These are phyloP conservation scores for Mortierella hygrophila DNA, from an alignment of 192 early-diverging fungal genomes.

Conservation along the genomic window DNA sequence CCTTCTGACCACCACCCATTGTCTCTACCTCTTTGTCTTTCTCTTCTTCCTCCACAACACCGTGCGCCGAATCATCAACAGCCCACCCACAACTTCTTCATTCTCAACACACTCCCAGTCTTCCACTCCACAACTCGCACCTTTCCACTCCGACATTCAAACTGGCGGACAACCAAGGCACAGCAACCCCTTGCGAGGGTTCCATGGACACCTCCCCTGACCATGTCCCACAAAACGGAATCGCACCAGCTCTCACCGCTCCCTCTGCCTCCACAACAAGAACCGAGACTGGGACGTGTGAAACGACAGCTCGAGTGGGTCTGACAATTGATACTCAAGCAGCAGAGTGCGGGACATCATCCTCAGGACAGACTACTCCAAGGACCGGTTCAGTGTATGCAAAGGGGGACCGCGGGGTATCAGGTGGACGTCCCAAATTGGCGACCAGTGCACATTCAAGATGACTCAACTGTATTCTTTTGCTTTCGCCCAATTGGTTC, in stretches of 20 bases:
- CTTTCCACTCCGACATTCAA: not conserved
- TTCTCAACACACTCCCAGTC: too few species aligned
- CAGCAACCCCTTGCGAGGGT: not conserved
- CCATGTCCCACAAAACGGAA: not conserved
- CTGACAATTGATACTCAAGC: not conserved
- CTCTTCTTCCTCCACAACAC: not conserved
- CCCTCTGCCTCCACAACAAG: constrained; percentile 4
- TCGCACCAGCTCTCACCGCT: not conserved
- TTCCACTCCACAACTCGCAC: not conserved
- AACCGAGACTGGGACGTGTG: not conserved
- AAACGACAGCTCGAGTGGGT: constrained; percentile 10
- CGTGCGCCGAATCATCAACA: too few species aligned
- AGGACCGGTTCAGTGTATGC: not conserved
- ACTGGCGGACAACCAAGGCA: not conserved
- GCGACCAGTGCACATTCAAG: not conserved
- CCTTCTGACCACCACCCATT: not conserved
- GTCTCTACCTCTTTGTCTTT: not conserved
- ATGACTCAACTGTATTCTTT: not conserved
- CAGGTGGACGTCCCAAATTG: not conserved
- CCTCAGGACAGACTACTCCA: not conserved
- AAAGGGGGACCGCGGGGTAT: not conserved
- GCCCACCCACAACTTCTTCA: not conserved
- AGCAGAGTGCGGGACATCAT: not conserved
- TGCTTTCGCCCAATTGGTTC: not conserved
- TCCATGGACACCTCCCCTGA: constrained; percentile 24